These are phyloP conservation scores for Hymenoscyphus fructigenus DNA, from an alignment of 2,329 filamentous ascomycete species.

Conservation along the genomic window DNA sequence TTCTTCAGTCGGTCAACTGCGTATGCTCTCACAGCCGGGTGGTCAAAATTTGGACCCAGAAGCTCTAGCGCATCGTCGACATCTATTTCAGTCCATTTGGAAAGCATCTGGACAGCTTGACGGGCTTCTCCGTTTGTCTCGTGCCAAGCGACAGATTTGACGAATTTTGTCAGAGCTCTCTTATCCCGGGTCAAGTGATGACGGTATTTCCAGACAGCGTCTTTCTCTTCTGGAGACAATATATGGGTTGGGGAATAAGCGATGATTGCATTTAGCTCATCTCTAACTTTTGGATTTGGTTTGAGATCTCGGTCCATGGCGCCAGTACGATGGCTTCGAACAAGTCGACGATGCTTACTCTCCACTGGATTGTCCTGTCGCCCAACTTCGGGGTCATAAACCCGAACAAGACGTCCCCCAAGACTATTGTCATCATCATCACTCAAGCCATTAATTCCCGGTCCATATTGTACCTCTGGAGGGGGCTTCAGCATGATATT, in stretches of 20 bases:
- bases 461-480: constrained; percentile 85
- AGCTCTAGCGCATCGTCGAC: constrained; percentile 95
- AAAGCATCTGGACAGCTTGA: constrained; percentile 85
- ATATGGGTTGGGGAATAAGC: constrained; percentile 90
- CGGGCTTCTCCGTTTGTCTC: constrained; percentile 75
- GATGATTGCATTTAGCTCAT: constrained; percentile 89
- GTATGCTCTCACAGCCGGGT: constrained; percentile 83
- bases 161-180: constrained; percentile 88
- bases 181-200: constrained; percentile 95
- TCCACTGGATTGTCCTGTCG: constrained; percentile 91
- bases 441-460: constrained; percentile 74
- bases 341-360: constrained; percentile 87
- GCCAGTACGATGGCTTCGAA: constrained; percentile 87
- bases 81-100: constrained; percentile 95
- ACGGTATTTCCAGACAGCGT: constrained; percentile 95
- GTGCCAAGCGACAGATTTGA: constrained; percentile 95
- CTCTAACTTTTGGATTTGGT: constrained; percentile 91
- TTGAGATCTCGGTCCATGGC: constrained; percentile 93
- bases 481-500: constrained; percentile 74
- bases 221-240: constrained; percentile 86
- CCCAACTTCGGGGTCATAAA: constrained; percentile 92
- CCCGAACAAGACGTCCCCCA: constrained; percentile 68
- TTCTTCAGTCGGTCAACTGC: constrained; percentile 90
- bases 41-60: constrained; percentile 88
- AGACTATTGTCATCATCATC: constrained; percentile 47